phyloP scores from a whole-genome alignment of 2,329 filamentous ascomycete genomes.

The Myriosclerotinia curreyana region DNA sequence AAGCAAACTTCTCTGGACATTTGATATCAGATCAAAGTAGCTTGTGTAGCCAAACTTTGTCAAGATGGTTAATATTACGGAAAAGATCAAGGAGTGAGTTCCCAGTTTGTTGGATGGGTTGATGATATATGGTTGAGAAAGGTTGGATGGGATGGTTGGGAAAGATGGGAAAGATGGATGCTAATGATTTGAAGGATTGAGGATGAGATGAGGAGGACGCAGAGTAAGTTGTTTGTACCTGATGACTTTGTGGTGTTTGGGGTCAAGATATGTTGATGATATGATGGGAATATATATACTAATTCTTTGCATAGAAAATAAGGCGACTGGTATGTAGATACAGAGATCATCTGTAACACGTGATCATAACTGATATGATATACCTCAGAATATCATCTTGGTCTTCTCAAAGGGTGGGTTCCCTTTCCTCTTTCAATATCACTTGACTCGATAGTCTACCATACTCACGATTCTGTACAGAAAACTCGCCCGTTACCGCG shows the following conservation, averaged over 20 bases:
- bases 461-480: constrained; percentile 47
- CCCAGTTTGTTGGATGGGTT: background rate
- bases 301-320: constrained; percentile 68
- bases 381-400: constrained; percentile 86
- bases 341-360: constrained; percentile 25
- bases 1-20: background rate
- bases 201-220: constrained; percentile 98
- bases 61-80: constrained; percentile 98
- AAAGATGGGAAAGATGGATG: constrained; percentile 1
- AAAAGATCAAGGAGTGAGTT: constrained; percentile 97
- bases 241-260: background rate
- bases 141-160: constrained; percentile 11
- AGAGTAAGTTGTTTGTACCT: constrained; percentile 63
- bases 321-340: constrained; percentile 79
- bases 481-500: constrained; percentile 91
- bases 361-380: constrained; percentile 38
- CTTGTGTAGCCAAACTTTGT: constrained; percentile 24
- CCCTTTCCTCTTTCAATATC: background rate
- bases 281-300: background rate
- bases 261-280: constrained; percentile 18
- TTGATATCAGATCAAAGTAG: background rate
- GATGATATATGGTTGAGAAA: background rate
- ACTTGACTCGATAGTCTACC: background rate
- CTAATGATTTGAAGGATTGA: constrained; percentile 70
- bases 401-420: constrained; percentile 87